Evolutionary conservation across 768 basidiomycete species (phyloP), one percentile per base, ranked within the genome.

Genomic region (Mycena belliarum): DNA sequence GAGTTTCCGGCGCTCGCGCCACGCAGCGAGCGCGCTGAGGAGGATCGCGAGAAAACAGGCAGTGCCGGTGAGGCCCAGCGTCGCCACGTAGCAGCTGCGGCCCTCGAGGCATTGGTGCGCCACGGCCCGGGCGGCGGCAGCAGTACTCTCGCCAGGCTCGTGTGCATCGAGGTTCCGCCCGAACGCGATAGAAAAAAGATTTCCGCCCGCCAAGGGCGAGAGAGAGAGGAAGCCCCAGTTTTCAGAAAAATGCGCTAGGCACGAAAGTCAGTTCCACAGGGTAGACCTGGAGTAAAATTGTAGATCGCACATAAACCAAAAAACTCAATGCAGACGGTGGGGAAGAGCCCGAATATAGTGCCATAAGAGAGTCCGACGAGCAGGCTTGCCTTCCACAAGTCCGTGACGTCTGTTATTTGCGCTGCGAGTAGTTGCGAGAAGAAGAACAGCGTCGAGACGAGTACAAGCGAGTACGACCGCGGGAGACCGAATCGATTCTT

Each of bases 111-210:
- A 83, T 52, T 79, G 80, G 24, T 74, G 74, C 38, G 70, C 69
- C 21, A 37, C 45, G 23, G 50, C 40, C 16, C 12, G 12, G 33
- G 33, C 33, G 14, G 33, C 33, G 14, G 33, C 33, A 14, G 33
- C 33, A 14, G 62, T 60, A 46, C 44, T 63, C 62, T 63, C 62
- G 24, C 46, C 51, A 15, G 61, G 43, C 37, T 68, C 77, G 63
- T 90, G 85, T 10, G 83, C 73, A 59, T 90, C 88, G 55, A 88
- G 77, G n/a, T 87, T 82, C 44, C 74, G 74, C 9, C 88, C 88
- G 63, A 88, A 89, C 41, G 84, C 75, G 52, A 89, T 67, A 25
- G 87, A 88, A 69, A 87, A 84, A 21, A 88, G 41, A 70, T 89
- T 90, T 0, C 84, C 83, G 20, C 85, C 86, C 6, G 81, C 7